phyloP scores from a whole-genome alignment of 1,139 yeast genomes.

The Lodderomyces pseudojiufengensis region DNA sequence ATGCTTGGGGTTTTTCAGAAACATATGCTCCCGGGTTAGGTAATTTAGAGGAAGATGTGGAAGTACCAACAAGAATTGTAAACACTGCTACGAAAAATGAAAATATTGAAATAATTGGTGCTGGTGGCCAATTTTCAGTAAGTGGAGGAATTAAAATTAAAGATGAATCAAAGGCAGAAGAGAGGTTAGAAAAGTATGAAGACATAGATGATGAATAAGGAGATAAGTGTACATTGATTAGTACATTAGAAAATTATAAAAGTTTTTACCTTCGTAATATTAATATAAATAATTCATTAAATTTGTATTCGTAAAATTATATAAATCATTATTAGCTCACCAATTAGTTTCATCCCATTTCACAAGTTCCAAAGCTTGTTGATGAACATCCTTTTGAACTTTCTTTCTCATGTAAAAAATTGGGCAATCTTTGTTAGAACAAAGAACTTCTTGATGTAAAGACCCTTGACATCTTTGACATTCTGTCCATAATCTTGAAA shows the following conservation, averaged over 20 bases:
- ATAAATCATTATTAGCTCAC: no score
- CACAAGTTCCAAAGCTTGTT: constrained; percentile 63
- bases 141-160: constrained; percentile 72
- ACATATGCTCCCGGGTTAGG: constrained; percentile 96
- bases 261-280: no score
- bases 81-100: constrained; percentile 89
- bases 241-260: no score
- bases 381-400: constrained; percentile 80
- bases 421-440: constrained; percentile 95
- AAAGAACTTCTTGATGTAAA: constrained; percentile 89
- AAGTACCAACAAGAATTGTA: constrained; percentile 76
- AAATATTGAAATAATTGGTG: constrained; percentile 67
- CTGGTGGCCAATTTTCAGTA: constrained; percentile 94
- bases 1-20: constrained; percentile 98
- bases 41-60: constrained; percentile 85
- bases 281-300: no score
- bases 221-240: no score
- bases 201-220: constrained; percentile 31
- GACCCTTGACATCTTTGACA: constrained; percentile 98
- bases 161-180: constrained; percentile 59
- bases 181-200: constrained; percentile 52
- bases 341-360: constrained; percentile 68
- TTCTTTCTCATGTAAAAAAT: constrained; percentile 96
- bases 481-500: constrained; percentile 93
- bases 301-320: no score